These are phyloP conservation scores for Boletus subparvulus DNA, from an alignment of 768 basidiomycete genomes.

Conservation along the genomic window DNA sequence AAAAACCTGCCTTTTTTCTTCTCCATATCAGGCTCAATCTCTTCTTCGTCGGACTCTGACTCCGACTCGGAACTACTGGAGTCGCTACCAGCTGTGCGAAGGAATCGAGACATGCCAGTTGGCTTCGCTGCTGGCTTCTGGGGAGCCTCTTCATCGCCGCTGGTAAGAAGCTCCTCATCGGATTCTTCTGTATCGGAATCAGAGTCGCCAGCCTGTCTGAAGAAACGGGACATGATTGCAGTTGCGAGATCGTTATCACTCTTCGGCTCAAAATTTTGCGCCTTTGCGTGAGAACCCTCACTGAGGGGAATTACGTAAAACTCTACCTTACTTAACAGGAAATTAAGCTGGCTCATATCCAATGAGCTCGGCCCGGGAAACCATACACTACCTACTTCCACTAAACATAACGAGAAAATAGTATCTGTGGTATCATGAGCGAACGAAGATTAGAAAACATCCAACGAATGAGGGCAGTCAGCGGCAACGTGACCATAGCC, in stretches of 20 bases:
- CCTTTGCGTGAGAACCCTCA: conserved; percentile 16
- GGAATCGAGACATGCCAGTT: conserved; percentile 69
- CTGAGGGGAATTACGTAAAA: conserved; percentile 17
- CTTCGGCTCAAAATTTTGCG: conserved; percentile 17
- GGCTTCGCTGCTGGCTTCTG: conserved; percentile 36
- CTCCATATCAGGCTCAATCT: conserved; percentile 47
- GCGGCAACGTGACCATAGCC: conserved; percentile 70
- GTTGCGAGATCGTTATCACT: conserved; percentile 26
- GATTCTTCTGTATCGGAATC: conserved; percentile 72
- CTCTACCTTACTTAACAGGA: neutral
- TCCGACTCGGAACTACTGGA: conserved; percentile 56
- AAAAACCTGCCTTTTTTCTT: conserved; percentile 45
- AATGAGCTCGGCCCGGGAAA: conserved; percentile 12
- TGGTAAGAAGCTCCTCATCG: conserved; percentile 73
- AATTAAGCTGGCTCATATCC: conserved; percentile 13
- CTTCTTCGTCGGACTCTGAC: conserved; percentile 53
- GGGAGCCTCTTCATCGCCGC: conserved; percentile 62
- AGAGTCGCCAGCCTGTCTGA: conserved; percentile 81
- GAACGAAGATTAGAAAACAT: conserved; percentile 66
- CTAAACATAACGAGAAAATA: conserved; percentile 8
- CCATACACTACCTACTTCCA: conserved; percentile 23
- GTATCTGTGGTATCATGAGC: conserved; percentile 3
- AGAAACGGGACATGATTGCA: conserved; percentile 78
- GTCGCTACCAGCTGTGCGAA: conserved; percentile 62
- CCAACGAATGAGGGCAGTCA: conserved; percentile 82